phyloP scores from a whole-genome alignment of 2,329 filamentous ascomycete species.

The Fusarium protoensiforme region DNA sequence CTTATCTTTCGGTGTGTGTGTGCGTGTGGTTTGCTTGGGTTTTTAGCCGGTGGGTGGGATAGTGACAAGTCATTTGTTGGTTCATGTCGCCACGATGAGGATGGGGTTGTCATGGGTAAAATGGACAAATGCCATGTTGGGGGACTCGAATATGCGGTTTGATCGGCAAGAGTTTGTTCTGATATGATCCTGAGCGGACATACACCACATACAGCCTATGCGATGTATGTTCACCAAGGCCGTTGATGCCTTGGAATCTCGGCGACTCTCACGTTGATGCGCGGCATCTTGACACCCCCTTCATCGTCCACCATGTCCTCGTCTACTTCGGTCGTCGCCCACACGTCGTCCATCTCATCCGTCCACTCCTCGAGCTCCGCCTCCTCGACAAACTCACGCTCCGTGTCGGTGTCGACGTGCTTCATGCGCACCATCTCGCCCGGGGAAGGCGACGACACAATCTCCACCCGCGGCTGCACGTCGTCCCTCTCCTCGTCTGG shows the following conservation, averaged over 20 bases:
- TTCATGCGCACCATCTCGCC: slow-evolving; percentile 14
- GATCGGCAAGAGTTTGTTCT: background rate
- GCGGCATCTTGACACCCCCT: background rate
- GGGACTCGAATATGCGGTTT: background rate
- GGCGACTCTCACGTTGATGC: slow-evolving; percentile 5
- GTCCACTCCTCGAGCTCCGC: slow-evolving; percentile 15
- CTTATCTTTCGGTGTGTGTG: slow-evolving; percentile 28
- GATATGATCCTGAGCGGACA: background rate
- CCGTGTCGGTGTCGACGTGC: background rate
- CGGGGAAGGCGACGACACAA: background rate
- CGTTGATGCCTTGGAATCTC: background rate
- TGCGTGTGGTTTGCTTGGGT: background rate
- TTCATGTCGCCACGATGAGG: background rate
- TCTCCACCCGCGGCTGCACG: slow-evolving; percentile 24
- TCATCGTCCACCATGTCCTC: slow-evolving; percentile 12
- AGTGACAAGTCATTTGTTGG: slow-evolving; percentile 3
- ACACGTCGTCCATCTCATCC: slow-evolving; percentile 26
- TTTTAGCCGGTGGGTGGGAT: background rate
- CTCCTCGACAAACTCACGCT: background rate
- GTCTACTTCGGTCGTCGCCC: slow-evolving; percentile 11
- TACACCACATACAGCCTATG: background rate
- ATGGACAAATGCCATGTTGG: background rate
- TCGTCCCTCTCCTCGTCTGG: background rate
- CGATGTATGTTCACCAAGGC: background rate
- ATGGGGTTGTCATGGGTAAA: slow-evolving; percentile 9